These are phyloP conservation scores for Penicillium sp. DNA, from an alignment of 2,329 filamentous ascomycete species.

Conservation along the genomic window DNA sequence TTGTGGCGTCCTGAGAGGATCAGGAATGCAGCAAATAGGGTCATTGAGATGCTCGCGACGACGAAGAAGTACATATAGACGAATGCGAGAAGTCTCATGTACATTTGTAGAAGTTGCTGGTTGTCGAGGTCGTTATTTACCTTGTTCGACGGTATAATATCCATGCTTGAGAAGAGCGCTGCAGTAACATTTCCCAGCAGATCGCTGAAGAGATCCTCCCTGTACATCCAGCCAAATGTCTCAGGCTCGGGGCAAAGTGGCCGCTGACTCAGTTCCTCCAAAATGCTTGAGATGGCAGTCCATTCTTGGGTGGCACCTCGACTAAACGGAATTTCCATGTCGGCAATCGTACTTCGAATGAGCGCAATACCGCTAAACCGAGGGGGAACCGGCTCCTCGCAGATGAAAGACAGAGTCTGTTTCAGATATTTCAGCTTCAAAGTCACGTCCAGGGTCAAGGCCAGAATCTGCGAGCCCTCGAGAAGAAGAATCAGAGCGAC, in stretches of 20 bases:
- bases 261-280: slow-evolving; percentile 28
- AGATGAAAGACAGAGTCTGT: slow-evolving; percentile 38
- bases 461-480: slow-evolving; percentile 57
- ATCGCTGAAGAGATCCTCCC: slow-evolving; percentile 28
- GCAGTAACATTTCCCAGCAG: slow-evolving; percentile 40
- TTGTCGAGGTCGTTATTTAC: slow-evolving; percentile 25
- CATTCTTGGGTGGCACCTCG: slow-evolving; percentile 31
- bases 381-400: slow-evolving; percentile 32
- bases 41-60: slow-evolving; percentile 35
- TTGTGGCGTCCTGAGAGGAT: slow-evolving; percentile 27
- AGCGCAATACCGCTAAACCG: slow-evolving; percentile 27
- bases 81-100: slow-evolving; percentile 36
- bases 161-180: slow-evolving; percentile 40
- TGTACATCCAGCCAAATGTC: slow-evolving; percentile 21
- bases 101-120: slow-evolving; percentile 32
- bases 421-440: slow-evolving; percentile 40
- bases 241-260: slow-evolving; percentile 27
- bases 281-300: slow-evolving; percentile 29
- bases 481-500: slow-evolving; percentile 59
- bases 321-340: slow-evolving; percentile 40
- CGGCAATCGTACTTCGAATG: slow-evolving; percentile 35
- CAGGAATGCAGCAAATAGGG: slow-evolving; percentile 34
- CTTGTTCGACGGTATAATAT: slow-evolving; percentile 30
- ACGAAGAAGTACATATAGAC: slow-evolving; percentile 41
- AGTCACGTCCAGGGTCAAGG: slow-evolving; percentile 44